Percentiles rank a stretch among this genome's conserved stretches.
Conservation (phyloP, 2,329 filamentous ascomycete species). For the Cladophialophora exuberans region DNA sequence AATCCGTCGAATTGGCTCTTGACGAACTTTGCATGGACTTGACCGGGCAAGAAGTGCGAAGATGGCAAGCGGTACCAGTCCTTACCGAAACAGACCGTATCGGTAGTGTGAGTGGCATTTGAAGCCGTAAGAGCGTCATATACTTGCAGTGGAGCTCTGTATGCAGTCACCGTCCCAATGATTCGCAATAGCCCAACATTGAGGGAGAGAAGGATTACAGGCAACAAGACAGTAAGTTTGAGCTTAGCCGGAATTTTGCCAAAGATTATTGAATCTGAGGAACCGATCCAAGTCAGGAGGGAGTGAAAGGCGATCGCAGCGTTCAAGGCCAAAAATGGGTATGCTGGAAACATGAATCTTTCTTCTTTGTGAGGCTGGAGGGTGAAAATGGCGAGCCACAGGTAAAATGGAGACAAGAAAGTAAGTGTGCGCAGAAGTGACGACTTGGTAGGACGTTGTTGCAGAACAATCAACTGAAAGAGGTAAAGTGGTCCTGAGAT, state of each 20-base stretch:
- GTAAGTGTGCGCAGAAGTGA: constrained; percentile 75
- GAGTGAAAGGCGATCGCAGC: constrained; percentile 84
- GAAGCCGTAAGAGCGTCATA: constrained; percentile 52
- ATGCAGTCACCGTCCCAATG: constrained; percentile 76
- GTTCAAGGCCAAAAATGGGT: constrained; percentile 87
- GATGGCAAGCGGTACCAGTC: constrained; percentile 98
- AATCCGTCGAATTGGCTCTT: constrained; percentile 88
- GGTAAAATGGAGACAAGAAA: constrained; percentile 84
- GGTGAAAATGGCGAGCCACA: constrained; percentile 92
- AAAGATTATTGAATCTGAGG: constrained; percentile 67
- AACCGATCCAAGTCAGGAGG: constrained; percentile 73
- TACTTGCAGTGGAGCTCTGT: constrained; percentile 76
- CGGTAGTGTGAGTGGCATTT: constrained; percentile 61
- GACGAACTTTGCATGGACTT: constrained; percentile 84
- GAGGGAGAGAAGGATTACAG: constrained; percentile 62
- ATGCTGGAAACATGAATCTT: constrained; percentile 96
- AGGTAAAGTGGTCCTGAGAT: constrained; percentile 74
- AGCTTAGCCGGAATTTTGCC: constrained; percentile 74
- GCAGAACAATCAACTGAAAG: constrained; percentile 68
- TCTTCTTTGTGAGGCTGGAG: constrained; percentile 96
- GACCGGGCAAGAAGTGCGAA: constrained; percentile 84
- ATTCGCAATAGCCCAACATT: constrained; percentile 72
- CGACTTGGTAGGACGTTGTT: constrained; percentile 62
- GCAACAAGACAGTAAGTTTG: constrained; percentile 59
- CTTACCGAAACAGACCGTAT: constrained; percentile 85